phyloP scores from a whole-genome alignment of 305 asterid species.

The Fraxinus angustifolia region DNA sequence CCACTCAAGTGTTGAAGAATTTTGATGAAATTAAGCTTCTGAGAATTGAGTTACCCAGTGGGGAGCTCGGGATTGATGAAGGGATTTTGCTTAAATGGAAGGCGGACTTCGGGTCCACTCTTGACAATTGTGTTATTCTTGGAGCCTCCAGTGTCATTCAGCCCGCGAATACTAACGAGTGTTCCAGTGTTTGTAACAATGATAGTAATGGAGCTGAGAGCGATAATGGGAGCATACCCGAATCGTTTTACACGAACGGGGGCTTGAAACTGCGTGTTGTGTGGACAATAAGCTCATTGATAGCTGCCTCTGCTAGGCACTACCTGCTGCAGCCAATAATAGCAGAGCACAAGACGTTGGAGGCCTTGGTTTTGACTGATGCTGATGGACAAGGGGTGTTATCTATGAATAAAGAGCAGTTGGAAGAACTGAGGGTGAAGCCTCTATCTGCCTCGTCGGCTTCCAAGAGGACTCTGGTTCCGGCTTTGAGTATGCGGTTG shows the following conservation, averaged over 20 bases:
- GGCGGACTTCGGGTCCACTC: constrained; percentile 65
- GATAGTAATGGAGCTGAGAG: constrained; percentile 18
- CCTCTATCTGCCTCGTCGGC: constrained; percentile 71
- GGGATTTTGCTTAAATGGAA: constrained; percentile 66
- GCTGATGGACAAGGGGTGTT: constrained; percentile 69
- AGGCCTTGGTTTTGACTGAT: constrained; percentile 56
- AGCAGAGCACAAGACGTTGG: constrained; percentile 61
- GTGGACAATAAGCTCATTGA: constrained; percentile 71
- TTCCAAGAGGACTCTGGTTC: constrained; percentile 58
- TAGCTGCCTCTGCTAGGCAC: constrained; percentile 75
- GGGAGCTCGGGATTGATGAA: constrained; percentile 61
- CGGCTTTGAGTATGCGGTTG: constrained; percentile 48
- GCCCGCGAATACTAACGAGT: background rate
- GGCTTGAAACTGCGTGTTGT: constrained; percentile 69
- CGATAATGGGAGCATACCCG: constrained; percentile 64
- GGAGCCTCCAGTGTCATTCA: constrained; percentile 59
- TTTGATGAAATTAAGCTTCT: constrained; percentile 55
- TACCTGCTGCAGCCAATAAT: constrained; percentile 64
- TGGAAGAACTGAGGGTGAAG: constrained; percentile 73
- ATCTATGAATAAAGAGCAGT: constrained; percentile 61
- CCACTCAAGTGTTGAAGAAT: constrained; percentile 56
- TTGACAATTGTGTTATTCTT: constrained; percentile 61
- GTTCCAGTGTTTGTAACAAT: background rate
- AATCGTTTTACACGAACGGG: constrained; percentile 66
- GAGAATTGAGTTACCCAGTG: constrained; percentile 60